phyloP scores from a whole-genome alignment of 2,329 filamentous ascomycete genomes.

The Xylariaceae sp. region DNA sequence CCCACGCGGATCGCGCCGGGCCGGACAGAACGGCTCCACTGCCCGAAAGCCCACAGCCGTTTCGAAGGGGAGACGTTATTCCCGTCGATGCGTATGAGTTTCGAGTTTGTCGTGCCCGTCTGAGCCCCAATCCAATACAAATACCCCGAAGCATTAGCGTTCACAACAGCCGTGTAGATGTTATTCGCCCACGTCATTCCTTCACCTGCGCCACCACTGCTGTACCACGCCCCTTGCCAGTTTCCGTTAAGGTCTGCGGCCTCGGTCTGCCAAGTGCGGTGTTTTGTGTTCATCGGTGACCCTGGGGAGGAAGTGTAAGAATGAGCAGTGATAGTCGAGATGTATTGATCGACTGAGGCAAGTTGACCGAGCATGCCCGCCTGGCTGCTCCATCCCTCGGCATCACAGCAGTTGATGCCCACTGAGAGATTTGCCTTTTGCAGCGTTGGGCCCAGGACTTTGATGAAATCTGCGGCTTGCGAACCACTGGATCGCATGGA shows the following conservation, averaged over 20 bases:
- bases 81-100: constrained; percentile 26
- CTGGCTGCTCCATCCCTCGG: constrained; percentile 28
- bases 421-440: constrained; percentile 42
- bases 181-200: constrained; percentile 42
- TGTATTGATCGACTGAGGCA: constrained; percentile 42
- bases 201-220: constrained; percentile 50
- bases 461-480: constrained; percentile 48
- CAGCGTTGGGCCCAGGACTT: constrained; percentile 52
- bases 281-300: constrained; percentile 36
- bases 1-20: constrained; percentile 28
- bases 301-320: constrained; percentile 40
- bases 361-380: constrained; percentile 17
- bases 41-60: constrained; percentile 29
- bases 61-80: constrained; percentile 22
- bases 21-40: constrained; percentile 29
- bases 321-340: constrained; percentile 51
- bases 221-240: constrained; percentile 49
- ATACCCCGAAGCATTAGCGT: constrained; percentile 54
- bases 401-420: constrained; percentile 32
- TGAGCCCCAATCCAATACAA: constrained; percentile 48
- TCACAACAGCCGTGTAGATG: constrained; percentile 52
- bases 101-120: constrained; percentile 29
- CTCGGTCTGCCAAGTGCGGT: constrained; percentile 56
- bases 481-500: constrained; percentile 39
- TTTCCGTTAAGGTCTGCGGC: constrained; percentile 48